Conservation (phyloP, 2,329 filamentous ascomycete species). For the Calonectria crousiana region DNA sequence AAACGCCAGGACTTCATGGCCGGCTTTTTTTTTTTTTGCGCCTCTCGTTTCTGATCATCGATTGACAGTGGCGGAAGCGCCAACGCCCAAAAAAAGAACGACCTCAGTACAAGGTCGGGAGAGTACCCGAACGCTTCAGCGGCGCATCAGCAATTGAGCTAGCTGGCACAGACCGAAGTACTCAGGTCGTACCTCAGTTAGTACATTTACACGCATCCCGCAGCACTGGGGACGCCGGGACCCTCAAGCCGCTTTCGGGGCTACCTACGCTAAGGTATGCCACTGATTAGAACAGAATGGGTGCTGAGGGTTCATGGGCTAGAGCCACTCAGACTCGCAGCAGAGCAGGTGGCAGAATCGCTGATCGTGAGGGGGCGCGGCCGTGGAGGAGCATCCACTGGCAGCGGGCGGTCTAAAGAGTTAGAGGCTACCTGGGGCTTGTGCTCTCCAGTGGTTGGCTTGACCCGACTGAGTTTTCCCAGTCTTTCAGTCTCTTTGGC, state of each 20-base stretch:
- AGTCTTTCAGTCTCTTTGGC: slow-evolving; percentile 5
- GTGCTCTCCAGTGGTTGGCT: background rate
- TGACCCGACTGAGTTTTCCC: background rate
- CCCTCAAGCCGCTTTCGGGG: slow-evolving; percentile 33
- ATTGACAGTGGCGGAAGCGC: slow-evolving; percentile 4
- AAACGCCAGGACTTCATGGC: background rate
- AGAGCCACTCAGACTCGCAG: slow-evolving; percentile 34
- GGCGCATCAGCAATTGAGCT: slow-evolving; percentile 1
- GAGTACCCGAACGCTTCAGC: background rate
- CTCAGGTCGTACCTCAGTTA: slow-evolving; percentile 20
- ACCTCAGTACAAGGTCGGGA: background rate
- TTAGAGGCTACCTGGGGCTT: slow-evolving; percentile 26
- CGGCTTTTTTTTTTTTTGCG: background rate
- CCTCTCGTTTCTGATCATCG: slow-evolving; percentile 8
- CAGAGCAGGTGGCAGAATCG: slow-evolving; percentile 22
- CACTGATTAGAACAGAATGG: slow-evolving; percentile 36
- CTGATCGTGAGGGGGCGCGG: slow-evolving; percentile 30
- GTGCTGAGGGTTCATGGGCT: slow-evolving; percentile 38
- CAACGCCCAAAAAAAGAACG: background rate
- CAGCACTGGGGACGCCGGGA: slow-evolving; percentile 32
- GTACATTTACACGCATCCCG: slow-evolving; percentile 37
- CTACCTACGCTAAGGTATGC: slow-evolving; percentile 37
- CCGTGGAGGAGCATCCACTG: background rate
- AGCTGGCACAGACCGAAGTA: slow-evolving; percentile 15
- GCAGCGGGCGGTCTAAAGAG: slow-evolving; percentile 34